phyloP scores from a whole-genome alignment of 805 yeast species.

The Yamadazyma kitorensis region DNA sequence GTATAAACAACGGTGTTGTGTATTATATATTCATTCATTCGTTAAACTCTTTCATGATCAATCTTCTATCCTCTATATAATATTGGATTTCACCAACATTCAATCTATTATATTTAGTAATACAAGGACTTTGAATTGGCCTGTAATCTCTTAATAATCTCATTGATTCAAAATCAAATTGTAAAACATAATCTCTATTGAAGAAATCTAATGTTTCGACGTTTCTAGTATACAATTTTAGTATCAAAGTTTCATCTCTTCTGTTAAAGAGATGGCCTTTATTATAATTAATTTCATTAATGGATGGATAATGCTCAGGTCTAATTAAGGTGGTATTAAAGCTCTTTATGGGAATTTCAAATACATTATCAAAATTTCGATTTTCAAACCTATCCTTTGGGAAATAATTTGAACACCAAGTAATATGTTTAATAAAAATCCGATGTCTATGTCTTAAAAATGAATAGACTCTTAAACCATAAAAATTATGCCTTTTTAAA shows the following conservation, averaged over 20 bases:
- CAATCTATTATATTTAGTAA: constrained; percentile 7
- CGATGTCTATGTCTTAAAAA: constrained; percentile 20
- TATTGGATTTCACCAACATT: constrained; percentile 14
- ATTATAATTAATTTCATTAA: constrained; percentile 1
- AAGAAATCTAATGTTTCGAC: constrained; percentile 25
- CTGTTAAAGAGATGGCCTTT: constrained; percentile 16
- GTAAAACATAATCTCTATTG: constrained; percentile 16
- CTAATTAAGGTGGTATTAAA: constrained; percentile 21
- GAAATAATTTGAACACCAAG: constrained; percentile 16
- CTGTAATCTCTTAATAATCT: constrained; percentile 25
- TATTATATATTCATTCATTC: too few species aligned
- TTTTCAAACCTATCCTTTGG: constrained; percentile 13
- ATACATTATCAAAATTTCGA: constrained; percentile 14
- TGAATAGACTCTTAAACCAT: constrained; percentile 21
- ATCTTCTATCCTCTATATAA: constrained; percentile 16
- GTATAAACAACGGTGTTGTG: too few species aligned
- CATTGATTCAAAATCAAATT: constrained; percentile 22
- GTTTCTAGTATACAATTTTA: constrained; percentile 22
- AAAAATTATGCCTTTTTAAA: constrained; percentile 24
- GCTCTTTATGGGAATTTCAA: constrained; percentile 23
- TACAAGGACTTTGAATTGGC: constrained; percentile 13
- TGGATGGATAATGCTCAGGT: constrained; percentile 20
- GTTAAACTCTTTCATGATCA: constrained; percentile 6
- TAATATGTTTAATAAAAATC: constrained; percentile 16
- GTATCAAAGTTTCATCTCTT: constrained; percentile 19